Evolutionary conservation across 768 basidiomycete species (phyloP).

Genomic region (Psilocybe tampanensis): DNA sequence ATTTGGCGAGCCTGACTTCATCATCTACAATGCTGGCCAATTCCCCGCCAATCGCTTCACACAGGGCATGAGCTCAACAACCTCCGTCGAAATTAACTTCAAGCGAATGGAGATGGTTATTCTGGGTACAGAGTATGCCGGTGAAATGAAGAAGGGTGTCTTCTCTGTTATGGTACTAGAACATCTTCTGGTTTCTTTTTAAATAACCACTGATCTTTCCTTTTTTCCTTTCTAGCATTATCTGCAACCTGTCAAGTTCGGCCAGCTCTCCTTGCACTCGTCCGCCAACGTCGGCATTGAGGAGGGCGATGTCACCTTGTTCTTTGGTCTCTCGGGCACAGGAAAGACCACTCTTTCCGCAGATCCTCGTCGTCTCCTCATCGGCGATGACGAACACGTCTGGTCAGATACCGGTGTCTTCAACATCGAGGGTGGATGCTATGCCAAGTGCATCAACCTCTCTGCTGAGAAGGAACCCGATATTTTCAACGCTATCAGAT

Average conservation of each 20-base stretch:
- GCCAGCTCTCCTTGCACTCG: constrained; percentile 96
- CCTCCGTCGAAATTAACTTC: constrained; percentile 99
- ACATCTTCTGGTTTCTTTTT: not conserved
- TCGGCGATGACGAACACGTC: constrained; percentile 99
- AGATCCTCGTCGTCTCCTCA: constrained; percentile 90
- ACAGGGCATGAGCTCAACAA: constrained; percentile 99
- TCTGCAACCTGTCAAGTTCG: constrained; percentile 97
- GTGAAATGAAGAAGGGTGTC: constrained; percentile 99
- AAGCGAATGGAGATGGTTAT: constrained; percentile 99
- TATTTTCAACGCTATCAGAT: constrained; percentile 93
- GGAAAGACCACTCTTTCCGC: constrained; percentile 99
- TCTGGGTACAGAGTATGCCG: constrained; percentile 96
- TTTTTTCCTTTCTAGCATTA: constrained; percentile 66
- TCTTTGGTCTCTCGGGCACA: constrained; percentile 98
- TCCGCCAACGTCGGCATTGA: constrained; percentile 95
- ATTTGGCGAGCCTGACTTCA: constrained; percentile 98
- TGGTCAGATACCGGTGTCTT: constrained; percentile 99
- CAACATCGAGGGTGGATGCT: constrained; percentile 99
- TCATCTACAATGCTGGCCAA: constrained; percentile 99
- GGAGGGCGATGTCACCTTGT: constrained; percentile 91
- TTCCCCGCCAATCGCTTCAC: constrained; percentile 99
- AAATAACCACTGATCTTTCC: constrained; percentile 13
- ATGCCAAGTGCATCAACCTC: constrained; percentile 97
- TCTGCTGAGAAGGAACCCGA: constrained; percentile 98
- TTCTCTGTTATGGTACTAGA: constrained; percentile 91